These are phyloP conservation scores for Ceratobasidium sp. DNA, from an alignment of 1,284 basidiomycete genomes.

Conservation along the genomic window DNA sequence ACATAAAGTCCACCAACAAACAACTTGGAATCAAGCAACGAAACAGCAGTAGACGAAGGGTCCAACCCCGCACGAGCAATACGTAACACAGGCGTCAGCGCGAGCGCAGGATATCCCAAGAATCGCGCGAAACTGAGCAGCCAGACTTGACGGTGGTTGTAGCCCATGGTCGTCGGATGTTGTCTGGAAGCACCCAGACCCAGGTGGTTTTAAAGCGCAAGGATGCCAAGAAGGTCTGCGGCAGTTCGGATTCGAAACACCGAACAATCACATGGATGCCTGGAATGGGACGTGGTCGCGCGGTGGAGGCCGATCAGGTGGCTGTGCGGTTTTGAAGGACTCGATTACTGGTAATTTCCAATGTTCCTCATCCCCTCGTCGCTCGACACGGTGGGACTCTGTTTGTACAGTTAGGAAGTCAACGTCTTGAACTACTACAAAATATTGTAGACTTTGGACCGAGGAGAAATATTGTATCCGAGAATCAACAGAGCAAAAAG, in stretches of 20 bases:
- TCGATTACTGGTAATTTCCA: too few species aligned
- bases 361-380: too few species aligned
- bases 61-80: neutral
- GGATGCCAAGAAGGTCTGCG: neutral
- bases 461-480: too few species aligned
- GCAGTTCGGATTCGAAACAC: neutral
- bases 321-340: neutral
- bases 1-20: slow-evolving; percentile 24
- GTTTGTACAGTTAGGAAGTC: too few species aligned
- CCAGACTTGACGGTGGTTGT: slow-evolving; percentile 35
- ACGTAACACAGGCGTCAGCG: neutral
- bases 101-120: slow-evolving; percentile 19
- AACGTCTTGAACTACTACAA: too few species aligned
- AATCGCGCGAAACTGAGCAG: slow-evolving; percentile 18
- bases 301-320: neutral
- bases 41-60: neutral
- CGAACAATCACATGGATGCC: neutral
- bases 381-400: too few species aligned
- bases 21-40: slow-evolving; percentile 13
- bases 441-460: too few species aligned
- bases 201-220: neutral
- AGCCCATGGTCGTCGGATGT: slow-evolving; percentile 6
- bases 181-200: neutral
- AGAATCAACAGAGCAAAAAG: too few species aligned
- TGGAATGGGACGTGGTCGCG: neutral